Evolutionary conservation across 2,329 filamentous ascomycete species (phyloP).

Genomic region (Venturia asperata): DNA sequence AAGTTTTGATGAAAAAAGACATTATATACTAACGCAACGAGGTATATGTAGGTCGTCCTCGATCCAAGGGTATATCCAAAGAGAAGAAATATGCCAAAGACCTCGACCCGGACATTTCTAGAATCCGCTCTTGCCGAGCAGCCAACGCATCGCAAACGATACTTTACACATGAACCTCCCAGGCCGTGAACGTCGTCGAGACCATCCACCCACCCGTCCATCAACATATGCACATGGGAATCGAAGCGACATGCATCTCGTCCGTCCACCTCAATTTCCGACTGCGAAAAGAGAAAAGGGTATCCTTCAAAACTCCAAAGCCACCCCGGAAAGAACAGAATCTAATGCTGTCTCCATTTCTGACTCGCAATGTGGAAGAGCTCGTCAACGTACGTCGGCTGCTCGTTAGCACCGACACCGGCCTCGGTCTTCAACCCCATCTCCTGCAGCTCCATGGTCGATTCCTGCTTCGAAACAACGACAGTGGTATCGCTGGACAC

Average conservation of each 20-base stretch:
- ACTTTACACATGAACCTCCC: background rate
- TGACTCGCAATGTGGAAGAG: slow-evolving; percentile 28
- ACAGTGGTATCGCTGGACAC: slow-evolving; percentile 32
- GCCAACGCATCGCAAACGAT: background rate
- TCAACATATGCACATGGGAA: background rate
- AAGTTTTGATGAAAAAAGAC: background rate
- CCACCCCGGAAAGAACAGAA: background rate
- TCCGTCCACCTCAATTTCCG: background rate
- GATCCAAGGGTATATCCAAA: slow-evolving; percentile 4
- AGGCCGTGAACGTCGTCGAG: background rate
- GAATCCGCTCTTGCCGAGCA: no score
- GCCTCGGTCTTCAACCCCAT: slow-evolving; percentile 31
- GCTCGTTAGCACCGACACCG: slow-evolving; percentile 33
- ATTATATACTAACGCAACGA: background rate
- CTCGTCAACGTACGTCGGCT: slow-evolving; percentile 36
- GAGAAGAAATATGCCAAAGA: no score
- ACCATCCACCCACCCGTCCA: background rate
- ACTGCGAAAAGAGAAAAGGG: background rate
- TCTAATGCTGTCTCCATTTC: slow-evolving; percentile 22
- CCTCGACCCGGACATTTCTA: no score
- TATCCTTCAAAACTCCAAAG: background rate
- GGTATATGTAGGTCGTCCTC: background rate
- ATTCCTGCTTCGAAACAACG: slow-evolving; percentile 24
- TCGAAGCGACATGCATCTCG: background rate
- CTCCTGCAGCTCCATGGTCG: slow-evolving; percentile 28